Base-by-base conservation (phyloP, 805 yeast genomes). In the Tetrapisispora taiwanensis region DNA sequence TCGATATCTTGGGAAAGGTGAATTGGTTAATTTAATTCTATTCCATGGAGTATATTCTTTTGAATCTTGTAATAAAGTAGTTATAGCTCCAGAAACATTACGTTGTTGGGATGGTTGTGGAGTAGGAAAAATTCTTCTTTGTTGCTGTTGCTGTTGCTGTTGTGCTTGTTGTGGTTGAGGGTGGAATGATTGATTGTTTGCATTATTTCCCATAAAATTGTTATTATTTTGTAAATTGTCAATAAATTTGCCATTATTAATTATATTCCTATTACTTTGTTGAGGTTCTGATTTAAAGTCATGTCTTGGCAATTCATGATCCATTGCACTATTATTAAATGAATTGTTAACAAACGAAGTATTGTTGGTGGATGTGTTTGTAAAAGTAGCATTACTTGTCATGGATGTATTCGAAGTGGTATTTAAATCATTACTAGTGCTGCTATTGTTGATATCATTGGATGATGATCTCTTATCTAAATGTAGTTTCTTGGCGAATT, bases 1-100 rank as follows among this genome's bases (percentile, higher is more conserved):
- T 53, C 97, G 81, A 60, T 87, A 88, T 36, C 98, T 76, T 3
- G 99, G 97, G 58, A 90, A 88, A 1, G 97, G 98, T 2, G 92
- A 84, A 51, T 78, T 74, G 46, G 68, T 68, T 14, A 84, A 65
- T 55, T 78, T 79, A 49, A 75, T 73, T 50, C 81, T 69, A 42
- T 68, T 70, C 94, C 92, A 84, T 1, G 89, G 88, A 0, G 79
- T 68, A 33, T 59, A 52, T 33, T 51, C 55, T 15, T 51, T 42
- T 38, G 55, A 54, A 30, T 50, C 52, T 30, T 43, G 36, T n/a
- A 40, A 34, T 30, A 56, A 32, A 20, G 56, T 48, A 36, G 54
- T 40, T 20, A 64, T 51, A 13, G 60, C 60, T 26, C 61, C 59
- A 6, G 63, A 58, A 1, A 59, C 56, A 40, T 53, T 62, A 24